Percentiles rank a stretch among this genome's conserved stretches.
Conservation (phyloP, 768 basidiomycete species). For the Naganishia vishniacii region DNA sequence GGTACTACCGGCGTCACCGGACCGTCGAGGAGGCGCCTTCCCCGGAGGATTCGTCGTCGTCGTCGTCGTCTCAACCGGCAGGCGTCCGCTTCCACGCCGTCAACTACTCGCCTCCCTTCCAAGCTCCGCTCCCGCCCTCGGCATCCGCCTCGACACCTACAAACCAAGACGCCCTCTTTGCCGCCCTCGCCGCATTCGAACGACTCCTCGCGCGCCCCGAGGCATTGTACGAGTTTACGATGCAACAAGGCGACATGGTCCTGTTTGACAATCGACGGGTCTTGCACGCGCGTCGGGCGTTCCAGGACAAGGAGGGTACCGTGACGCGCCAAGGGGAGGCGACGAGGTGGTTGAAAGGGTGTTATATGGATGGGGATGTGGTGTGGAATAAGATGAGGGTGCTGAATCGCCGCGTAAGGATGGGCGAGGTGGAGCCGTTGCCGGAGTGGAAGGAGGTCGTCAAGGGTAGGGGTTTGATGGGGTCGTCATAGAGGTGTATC, state of each 20-base stretch:
- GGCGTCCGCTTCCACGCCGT: slow-evolving; percentile 56
- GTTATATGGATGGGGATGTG: slow-evolving; percentile 56
- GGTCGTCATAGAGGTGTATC: background rate
- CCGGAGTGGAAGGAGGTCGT: slow-evolving; percentile 3
- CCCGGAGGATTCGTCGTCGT: too few relatives aligned
- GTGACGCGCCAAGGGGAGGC: slow-evolving; percentile 51
- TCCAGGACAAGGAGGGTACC: slow-evolving; percentile 50
- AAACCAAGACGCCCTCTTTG: slow-evolving; percentile 26
- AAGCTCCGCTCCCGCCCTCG: slow-evolving; percentile 64
- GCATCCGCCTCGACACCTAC: slow-evolving; percentile 17
- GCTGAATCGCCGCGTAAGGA: slow-evolving; percentile 16
- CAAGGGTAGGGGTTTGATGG: background rate
- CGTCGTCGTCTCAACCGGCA: too few relatives aligned
- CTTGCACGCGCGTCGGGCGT: slow-evolving; percentile 78
- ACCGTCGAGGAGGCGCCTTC: slow-evolving; percentile 60
- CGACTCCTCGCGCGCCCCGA: slow-evolving; percentile 55
- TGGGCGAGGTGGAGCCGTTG: slow-evolving; percentile 9
- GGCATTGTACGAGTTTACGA: slow-evolving; percentile 59
- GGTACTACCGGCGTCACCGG: slow-evolving; percentile 65
- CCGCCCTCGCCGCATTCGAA: slow-evolving; percentile 61
- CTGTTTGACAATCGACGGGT: slow-evolving; percentile 88
- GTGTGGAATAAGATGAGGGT: slow-evolving; percentile 53
- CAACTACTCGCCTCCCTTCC: slow-evolving; percentile 94
- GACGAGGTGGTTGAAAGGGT: slow-evolving; percentile 82
- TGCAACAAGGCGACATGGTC: slow-evolving; percentile 77